Percentiles rank a stretch among this genome's conserved stretches.
phyloP scores from a whole-genome alignment of 139 green algal genomes.

The Astrephomene gubernaculifera region DNA sequence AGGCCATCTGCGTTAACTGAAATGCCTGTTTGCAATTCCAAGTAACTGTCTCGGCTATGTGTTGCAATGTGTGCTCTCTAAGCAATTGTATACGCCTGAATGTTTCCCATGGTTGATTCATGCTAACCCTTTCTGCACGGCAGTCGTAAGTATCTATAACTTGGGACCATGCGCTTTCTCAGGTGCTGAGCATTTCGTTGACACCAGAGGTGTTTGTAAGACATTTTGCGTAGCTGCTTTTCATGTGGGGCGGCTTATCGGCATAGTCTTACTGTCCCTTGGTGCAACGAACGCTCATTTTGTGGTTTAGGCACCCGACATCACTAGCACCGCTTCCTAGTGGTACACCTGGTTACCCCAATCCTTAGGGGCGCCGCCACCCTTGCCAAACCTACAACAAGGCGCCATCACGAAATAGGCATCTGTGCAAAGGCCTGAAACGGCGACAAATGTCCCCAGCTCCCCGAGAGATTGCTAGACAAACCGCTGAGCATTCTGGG shows the following conservation, averaged over 20 bases:
- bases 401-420: not conserved
- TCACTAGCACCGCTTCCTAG: not conserved
- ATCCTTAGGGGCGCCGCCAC: not conserved
- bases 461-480: conserved; percentile 17
- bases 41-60: too few species aligned
- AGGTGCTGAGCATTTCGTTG: too few species aligned
- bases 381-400: not conserved
- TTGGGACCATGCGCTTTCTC: not conserved
- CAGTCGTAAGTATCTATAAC: not conserved
- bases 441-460: conserved; percentile 22
- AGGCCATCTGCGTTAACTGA: too few species aligned
- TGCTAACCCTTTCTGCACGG: not conserved
- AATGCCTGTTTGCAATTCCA: too few species aligned
- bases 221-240: too few species aligned
- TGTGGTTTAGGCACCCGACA: not conserved
- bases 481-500: conserved; percentile 20
- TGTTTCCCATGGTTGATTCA: too few species aligned
- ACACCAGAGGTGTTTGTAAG: too few species aligned
- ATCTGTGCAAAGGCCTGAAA: not conserved
- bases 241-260: not conserved
- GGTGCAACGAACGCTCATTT: not conserved
- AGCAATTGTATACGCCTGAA: too few species aligned
- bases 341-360: not conserved
- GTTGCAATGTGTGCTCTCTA: too few species aligned
- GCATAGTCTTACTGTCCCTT: not conserved